A percentile compares a stretch with the other conserved stretches of the same genome.
Conservation (phyloP, 768 basidiomycete species). For the Hydnomerulius pinastri region DNA sequence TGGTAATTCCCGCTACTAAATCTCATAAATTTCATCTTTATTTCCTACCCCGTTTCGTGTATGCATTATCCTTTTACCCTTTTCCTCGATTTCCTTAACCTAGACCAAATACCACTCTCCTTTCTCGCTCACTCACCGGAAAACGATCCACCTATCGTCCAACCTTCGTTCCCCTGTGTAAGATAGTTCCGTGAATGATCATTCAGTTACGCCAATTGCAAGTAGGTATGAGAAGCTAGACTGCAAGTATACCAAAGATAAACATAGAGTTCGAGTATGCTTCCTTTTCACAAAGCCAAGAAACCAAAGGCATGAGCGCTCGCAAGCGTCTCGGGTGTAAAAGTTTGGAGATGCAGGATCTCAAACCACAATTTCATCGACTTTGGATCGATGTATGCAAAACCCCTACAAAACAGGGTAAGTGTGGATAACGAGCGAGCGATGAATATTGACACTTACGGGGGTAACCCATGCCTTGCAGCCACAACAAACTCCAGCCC, state of each 20-base stretch:
- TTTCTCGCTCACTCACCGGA: constrained; percentile 17
- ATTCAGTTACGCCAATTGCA: constrained; percentile 4
- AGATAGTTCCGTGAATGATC: constrained; percentile 17
- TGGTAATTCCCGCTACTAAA: constrained; percentile 32
- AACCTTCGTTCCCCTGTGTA: constrained; percentile 23
- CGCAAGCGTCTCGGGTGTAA: background rate
- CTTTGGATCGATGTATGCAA: constrained; percentile 68
- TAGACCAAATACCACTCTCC: constrained; percentile 15
- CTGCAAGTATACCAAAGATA: background rate
- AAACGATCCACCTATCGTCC: constrained; percentile 22
- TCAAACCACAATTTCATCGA: constrained; percentile 55
- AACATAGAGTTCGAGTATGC: too few relatives aligned
- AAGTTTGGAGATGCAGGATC: background rate
- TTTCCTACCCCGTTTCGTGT: constrained; percentile 25
- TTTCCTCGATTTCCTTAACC: constrained; percentile 4
- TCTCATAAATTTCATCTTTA: constrained; percentile 19
- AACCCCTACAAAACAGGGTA: constrained; percentile 46
- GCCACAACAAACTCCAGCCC: constrained; percentile 92
- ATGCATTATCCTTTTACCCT: constrained; percentile 28
- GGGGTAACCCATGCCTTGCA: constrained; percentile 94
- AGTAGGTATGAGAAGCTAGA: background rate
- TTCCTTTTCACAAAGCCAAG: too few relatives aligned
- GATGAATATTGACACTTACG: constrained; percentile 44
- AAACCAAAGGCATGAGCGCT: too few relatives aligned
- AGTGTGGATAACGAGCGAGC: background rate